Percentiles rank a stretch among this genome's conserved stretches.
These are phyloP conservation scores for Niebla homalea DNA, from an alignment of 495 filamentous ascomycete genomes.

Conservation along the genomic window DNA sequence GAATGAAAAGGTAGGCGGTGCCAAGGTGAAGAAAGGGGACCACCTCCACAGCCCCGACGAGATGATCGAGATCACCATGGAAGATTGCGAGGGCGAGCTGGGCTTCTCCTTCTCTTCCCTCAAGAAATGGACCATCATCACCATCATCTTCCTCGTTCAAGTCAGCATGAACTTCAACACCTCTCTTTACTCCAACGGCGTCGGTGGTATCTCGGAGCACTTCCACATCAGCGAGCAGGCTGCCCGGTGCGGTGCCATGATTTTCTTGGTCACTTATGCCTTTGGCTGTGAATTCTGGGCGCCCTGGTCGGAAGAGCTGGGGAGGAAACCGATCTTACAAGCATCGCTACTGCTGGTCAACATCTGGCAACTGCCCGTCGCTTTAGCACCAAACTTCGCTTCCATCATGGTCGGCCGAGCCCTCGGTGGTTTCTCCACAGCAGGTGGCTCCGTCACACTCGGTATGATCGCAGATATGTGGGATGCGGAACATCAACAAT, in stretches of 20 bases:
- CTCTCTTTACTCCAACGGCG: conserved; percentile 41
- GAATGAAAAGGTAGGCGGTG: too few species aligned
- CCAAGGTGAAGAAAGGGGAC: background rate
- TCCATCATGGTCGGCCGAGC: conserved; percentile 43
- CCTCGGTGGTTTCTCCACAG: conserved; percentile 45
- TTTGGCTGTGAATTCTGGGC: conserved; percentile 58
- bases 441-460: conserved; percentile 50
- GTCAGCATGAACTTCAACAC: conserved; percentile 48
- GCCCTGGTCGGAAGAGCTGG: conserved; percentile 51
- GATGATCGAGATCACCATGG: conserved; percentile 38
- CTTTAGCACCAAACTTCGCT: conserved; percentile 38
- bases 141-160: conserved; percentile 45
- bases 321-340: conserved; percentile 44
- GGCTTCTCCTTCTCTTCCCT: conserved; percentile 37
- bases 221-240: conserved; percentile 36
- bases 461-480: conserved; percentile 52
- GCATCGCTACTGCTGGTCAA: conserved; percentile 44
- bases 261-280: conserved; percentile 47
- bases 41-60: conserved; percentile 4
- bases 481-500: conserved; percentile 46
- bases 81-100: conserved; percentile 44
- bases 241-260: conserved; percentile 42
- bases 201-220: conserved; percentile 34
- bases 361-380: conserved; percentile 42
- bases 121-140: conserved; percentile 50